Evolutionary conservation across 1,284 basidiomycete genomes (phyloP).

Genomic region (Irpex sp.): DNA sequence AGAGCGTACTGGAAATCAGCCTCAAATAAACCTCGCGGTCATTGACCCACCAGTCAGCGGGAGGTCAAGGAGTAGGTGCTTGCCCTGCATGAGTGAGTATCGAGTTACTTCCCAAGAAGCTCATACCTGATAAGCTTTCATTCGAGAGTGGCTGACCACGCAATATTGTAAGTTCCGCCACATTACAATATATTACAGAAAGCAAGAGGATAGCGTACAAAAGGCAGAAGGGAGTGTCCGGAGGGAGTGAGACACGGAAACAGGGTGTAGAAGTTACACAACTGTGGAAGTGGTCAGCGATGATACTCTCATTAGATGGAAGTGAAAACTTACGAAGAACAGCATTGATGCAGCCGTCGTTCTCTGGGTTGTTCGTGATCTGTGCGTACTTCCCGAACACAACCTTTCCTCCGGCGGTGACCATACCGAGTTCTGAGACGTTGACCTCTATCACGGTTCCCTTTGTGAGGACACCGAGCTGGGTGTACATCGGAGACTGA

Average conservation of each 20-base stretch:
- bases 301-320: not conserved
- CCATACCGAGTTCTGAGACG: slow-evolving; percentile 95
- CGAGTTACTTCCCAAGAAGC: too few species aligned
- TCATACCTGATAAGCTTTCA: too few species aligned
- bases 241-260: not conserved
- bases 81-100: too few species aligned
- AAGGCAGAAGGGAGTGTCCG: not conserved
- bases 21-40: too few species aligned
- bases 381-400: slow-evolving; percentile 94
- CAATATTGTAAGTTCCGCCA: not conserved
- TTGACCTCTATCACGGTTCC: slow-evolving; percentile 99
- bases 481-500: slow-evolving; percentile 96
- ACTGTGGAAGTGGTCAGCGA: slow-evolving; percentile 1
- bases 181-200: not conserved
- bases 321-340: slow-evolving; percentile 67
- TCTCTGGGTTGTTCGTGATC: slow-evolving; percentile 94
- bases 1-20: too few species aligned
- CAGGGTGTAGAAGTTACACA: slow-evolving; percentile 1
- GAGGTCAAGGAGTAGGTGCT: too few species aligned
- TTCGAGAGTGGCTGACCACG: not conserved
- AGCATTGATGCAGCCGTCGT: slow-evolving; percentile 95
- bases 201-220: not conserved
- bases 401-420: slow-evolving; percentile 97
- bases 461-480: slow-evolving; percentile 96
- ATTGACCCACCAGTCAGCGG: too few species aligned